Evolutionary conservation across 179 eudicot species (phyloP).

Genomic region (Nepenthes alata): DNA sequence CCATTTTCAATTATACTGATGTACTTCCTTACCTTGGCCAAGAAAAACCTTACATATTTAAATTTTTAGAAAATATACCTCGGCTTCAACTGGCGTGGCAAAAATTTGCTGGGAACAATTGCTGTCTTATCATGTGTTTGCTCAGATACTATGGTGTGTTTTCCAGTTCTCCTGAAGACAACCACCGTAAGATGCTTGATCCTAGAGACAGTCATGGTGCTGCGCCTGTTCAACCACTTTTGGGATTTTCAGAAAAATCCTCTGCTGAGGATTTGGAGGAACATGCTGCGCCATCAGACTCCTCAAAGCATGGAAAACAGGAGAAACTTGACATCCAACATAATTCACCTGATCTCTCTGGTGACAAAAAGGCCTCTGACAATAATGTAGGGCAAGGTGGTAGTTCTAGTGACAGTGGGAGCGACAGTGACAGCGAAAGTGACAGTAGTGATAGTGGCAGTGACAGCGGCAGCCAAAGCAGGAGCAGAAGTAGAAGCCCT

Average conservation of each 20-base stretch:
- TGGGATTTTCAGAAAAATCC: slow-evolving; percentile 19
- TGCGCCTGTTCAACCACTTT: slow-evolving; percentile 19
- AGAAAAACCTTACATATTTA: too few relatives aligned
- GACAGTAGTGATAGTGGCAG: slow-evolving; percentile 46
- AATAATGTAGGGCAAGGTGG: slow-evolving; percentile 41
- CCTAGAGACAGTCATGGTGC: slow-evolving; percentile 25
- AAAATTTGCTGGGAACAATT: too few relatives aligned
- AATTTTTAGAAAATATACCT: too few relatives aligned
- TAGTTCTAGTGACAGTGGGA: slow-evolving; percentile 59
- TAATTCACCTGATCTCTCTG: slow-evolving; percentile 41
- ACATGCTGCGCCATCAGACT: slow-evolving; percentile 21
- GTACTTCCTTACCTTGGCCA: too few relatives aligned
- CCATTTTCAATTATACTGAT: too few relatives aligned
- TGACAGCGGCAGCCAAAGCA: slow-evolving; percentile 47
- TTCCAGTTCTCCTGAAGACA: slow-evolving; percentile 62
- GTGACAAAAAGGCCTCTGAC: slow-evolving; percentile 53
- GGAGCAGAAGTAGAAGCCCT: slow-evolving; percentile 72
- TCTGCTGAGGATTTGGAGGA: slow-evolving; percentile 32
- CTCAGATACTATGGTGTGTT: neutral
- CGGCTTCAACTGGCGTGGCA: too few relatives aligned
- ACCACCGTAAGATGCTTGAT: slow-evolving; percentile 27
- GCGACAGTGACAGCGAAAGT: slow-evolving; percentile 67
- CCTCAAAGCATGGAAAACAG: slow-evolving; percentile 32
- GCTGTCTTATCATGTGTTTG: too few relatives aligned
- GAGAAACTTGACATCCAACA: slow-evolving; percentile 41